Evolutionary conservation across 345 rosid species (phyloP).

Genomic region (Acer negundo): DNA sequence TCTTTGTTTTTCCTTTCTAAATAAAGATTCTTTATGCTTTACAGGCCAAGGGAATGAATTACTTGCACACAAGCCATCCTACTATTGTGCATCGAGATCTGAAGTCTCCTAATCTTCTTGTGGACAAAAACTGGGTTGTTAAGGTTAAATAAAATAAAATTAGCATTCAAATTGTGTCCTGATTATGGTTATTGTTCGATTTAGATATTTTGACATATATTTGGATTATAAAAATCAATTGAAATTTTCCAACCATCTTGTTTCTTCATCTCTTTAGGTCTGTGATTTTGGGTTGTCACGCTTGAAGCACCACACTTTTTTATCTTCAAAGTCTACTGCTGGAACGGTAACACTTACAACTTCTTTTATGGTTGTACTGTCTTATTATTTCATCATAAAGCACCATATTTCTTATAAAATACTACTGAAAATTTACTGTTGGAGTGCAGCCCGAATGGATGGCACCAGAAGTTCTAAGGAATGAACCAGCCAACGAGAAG

Average conservation of each 20-base stretch:
- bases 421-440: constrained; percentile 16
- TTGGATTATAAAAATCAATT: not conserved
- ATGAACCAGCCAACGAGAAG: constrained; percentile 97
- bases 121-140: constrained; percentile 94
- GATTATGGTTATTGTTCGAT: not conserved
- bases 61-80: constrained; percentile 93
- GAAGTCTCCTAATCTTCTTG: constrained; percentile 96
- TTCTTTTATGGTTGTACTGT: not conserved
- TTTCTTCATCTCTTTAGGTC: constrained; percentile 47
- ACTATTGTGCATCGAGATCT: constrained; percentile 95
- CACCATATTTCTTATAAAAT: not conserved
- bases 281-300: constrained; percentile 99
- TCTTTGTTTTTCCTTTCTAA: not conserved
- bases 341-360: constrained; percentile 65
- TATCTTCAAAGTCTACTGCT: constrained; percentile 95
- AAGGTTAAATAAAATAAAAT: constrained; percentile 51
- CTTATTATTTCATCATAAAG: not conserved
- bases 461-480: constrained; percentile 99
- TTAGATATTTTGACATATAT: constrained; percentile 11
- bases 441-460: constrained; percentile 96
- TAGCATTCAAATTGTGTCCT: not conserved
- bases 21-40: constrained; percentile 20
- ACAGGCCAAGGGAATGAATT: constrained; percentile 98
- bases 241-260: not conserved
- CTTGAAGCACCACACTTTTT: constrained; percentile 81